Evolutionary conservation across 805 yeast genomes (phyloP).

Genomic region (Danielozyma ontarioensis): DNA sequence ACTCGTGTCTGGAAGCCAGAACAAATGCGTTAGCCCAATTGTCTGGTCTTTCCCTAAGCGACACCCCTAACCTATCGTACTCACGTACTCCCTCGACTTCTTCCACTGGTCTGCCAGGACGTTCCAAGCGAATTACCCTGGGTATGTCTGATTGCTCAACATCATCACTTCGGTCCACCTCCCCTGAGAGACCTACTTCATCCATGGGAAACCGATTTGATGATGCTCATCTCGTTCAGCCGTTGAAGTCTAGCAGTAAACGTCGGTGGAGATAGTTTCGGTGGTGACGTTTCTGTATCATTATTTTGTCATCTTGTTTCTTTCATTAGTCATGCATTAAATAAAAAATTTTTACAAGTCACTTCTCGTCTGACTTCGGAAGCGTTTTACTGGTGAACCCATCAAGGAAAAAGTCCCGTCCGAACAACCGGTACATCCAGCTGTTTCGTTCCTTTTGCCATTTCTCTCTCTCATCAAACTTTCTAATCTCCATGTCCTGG

Average conservation of each 20-base stretch:
- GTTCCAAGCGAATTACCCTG: no score
- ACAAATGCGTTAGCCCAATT: no score
- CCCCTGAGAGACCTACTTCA: conserved; percentile 32
- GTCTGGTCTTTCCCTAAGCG: no score
- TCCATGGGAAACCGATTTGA: conserved; percentile 32
- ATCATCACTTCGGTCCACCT: conserved; percentile 14
- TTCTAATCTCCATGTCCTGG: conserved; percentile 27
- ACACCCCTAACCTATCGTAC: no score
- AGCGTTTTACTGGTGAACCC: conserved; percentile 41
- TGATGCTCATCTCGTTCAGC: conserved; percentile 23
- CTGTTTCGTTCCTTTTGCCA: conserved; percentile 33
- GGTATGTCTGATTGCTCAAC: no score
- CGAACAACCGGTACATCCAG: conserved; percentile 33
- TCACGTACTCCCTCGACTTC: no score
- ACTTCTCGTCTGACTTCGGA: conserved; percentile 6
- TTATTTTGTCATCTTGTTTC: background rate
- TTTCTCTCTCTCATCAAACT: conserved; percentile 34
- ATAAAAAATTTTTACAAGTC: background rate
- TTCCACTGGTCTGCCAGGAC: no score
- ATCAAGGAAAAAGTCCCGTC: conserved; percentile 37
- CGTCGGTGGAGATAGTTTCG: conserved; percentile 9
- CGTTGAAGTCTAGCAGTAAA: conserved; percentile 5
- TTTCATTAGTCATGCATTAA: background rate
- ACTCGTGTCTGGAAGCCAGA: no score
- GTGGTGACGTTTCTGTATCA: no score